Percentiles rank a stretch among this genome's conserved stretches.
phyloP scores from a whole-genome alignment of 805 yeast genomes.

The Nakazawaea wickerhamii region DNA sequence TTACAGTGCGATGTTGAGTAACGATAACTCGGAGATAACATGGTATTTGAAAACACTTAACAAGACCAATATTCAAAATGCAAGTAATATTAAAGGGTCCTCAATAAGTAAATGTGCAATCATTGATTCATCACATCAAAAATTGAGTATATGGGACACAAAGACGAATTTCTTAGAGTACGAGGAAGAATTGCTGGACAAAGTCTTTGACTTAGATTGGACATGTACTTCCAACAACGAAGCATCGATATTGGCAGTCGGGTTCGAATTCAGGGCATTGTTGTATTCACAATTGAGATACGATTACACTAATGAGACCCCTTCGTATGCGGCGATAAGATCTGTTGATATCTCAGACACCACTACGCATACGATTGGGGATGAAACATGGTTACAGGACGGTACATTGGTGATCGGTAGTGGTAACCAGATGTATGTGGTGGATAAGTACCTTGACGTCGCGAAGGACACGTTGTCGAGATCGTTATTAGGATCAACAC shows the following conservation, averaged over 20 bases:
- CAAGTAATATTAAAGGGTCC: conserved; percentile 62
- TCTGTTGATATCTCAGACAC: conserved; percentile 62
- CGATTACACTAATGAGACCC: conserved; percentile 78
- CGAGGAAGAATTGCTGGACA: conserved; percentile 30
- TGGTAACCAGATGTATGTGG: conserved; percentile 84
- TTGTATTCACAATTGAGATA: conserved; percentile 79
- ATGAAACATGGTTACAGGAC: conserved; percentile 77
- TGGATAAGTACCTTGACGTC: conserved; percentile 62
- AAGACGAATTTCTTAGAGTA: conserved; percentile 63
- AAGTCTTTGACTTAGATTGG: conserved; percentile 81
- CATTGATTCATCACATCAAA: conserved; percentile 46
- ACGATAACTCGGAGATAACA: conserved; percentile 22
- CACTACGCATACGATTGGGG: conserved; percentile 82
- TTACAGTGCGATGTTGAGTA: conserved; percentile 35
- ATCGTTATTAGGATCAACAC: conserved; percentile 53
- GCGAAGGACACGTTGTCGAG: conserved; percentile 42
- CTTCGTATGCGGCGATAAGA: conserved; percentile 73
- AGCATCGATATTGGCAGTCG: conserved; percentile 68
- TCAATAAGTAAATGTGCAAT: conserved; percentile 73
- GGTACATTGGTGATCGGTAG: conserved; percentile 79
- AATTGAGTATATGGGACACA: conserved; percentile 76
- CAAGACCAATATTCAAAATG: conserved; percentile 49
- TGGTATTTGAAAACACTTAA: conserved; percentile 53
- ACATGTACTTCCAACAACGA: conserved; percentile 61
- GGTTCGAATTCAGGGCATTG: conserved; percentile 58